These are phyloP conservation scores for Pichia sp. DNA, from an alignment of 1,139 yeast genomes.

Conservation along the genomic window DNA sequence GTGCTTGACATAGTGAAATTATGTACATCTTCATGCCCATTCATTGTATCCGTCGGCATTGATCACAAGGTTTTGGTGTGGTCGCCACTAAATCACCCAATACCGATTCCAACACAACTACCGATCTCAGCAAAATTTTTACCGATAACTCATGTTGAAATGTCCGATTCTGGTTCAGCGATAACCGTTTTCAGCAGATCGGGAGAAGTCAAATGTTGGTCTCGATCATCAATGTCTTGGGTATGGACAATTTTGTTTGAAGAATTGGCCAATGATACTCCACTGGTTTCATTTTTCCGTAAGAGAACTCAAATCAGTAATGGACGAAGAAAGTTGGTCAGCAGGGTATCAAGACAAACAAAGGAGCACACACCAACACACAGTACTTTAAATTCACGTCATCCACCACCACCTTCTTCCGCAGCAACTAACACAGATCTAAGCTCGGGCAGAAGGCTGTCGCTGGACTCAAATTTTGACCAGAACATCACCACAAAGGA, in stretches of 20 bases:
- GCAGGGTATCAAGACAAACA: slow-evolving; percentile 7
- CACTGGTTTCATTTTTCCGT: slow-evolving; percentile 59
- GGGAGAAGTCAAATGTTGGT: slow-evolving; percentile 56
- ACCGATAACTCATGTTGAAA: slow-evolving; percentile 62
- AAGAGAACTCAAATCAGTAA: slow-evolving; percentile 28
- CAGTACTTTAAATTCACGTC: not conserved
- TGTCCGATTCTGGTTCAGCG: slow-evolving; percentile 58
- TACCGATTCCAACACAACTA: slow-evolving; percentile 42
- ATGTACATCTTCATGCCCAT: slow-evolving; percentile 54
- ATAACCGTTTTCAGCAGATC: slow-evolving; percentile 54
- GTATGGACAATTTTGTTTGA: slow-evolving; percentile 44
- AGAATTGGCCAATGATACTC: slow-evolving; percentile 33
- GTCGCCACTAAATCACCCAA: slow-evolving; percentile 58
- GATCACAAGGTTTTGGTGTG: slow-evolving; percentile 70
- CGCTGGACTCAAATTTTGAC: slow-evolving; percentile 32
- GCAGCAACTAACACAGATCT: not conserved
- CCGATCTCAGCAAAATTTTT: slow-evolving; percentile 48
- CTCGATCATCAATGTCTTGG: slow-evolving; percentile 48
- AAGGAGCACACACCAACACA: not conserved
- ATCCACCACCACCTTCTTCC: not conserved
- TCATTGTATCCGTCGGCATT: slow-evolving; percentile 64
- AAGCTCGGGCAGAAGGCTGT: slow-evolving; percentile 23
- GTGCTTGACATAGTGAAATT: slow-evolving; percentile 59
- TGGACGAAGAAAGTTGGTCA: slow-evolving; percentile 17
- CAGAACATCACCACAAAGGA: slow-evolving; percentile 24